Percentiles rank a stretch among this genome's conserved stretches.
Evolutionary conservation across 2,329 filamentous ascomycete species (phyloP).

Genomic region (Paramyrothecium roridum): DNA sequence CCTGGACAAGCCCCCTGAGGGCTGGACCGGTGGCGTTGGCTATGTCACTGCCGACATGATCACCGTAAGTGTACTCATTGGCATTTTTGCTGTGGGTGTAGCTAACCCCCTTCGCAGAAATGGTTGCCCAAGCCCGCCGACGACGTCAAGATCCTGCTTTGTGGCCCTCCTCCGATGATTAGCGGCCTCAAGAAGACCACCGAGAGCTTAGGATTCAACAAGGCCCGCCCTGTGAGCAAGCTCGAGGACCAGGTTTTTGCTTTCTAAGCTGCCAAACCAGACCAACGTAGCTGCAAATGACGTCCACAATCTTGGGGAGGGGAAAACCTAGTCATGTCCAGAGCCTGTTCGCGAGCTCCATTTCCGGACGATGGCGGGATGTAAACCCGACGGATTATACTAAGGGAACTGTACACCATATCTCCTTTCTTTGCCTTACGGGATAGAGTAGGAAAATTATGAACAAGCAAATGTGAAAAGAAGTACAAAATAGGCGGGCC

Average conservation of each 20-base stretch:
- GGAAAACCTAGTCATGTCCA: too few species aligned
- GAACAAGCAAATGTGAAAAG: too few species aligned
- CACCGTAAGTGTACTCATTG: slow-evolving; percentile 54
- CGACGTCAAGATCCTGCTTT: slow-evolving; percentile 92
- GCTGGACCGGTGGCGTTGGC: slow-evolving; percentile 88
- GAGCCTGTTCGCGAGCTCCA: too few species aligned
- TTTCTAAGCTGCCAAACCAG: slow-evolving; percentile 49
- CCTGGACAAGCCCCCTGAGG: slow-evolving; percentile 89
- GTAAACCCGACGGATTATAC: too few species aligned
- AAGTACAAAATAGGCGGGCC: too few species aligned
- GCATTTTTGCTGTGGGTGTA: not conserved
- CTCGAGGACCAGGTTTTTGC: slow-evolving; percentile 97
- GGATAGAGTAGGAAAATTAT: too few species aligned
- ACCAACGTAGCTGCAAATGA: not conserved
- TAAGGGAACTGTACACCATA: too few species aligned
- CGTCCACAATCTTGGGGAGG: too few species aligned
- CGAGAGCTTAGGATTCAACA: slow-evolving; percentile 83
- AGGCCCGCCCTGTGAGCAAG: slow-evolving; percentile 94
- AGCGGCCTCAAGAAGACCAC: slow-evolving; percentile 95
- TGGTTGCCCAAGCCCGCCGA: slow-evolving; percentile 76
- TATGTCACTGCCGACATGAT: slow-evolving; percentile 97
- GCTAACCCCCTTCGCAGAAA: slow-evolving; percentile 49
- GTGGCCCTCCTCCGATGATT: slow-evolving; percentile 95
- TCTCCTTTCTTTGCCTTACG: too few species aligned
- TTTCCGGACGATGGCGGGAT: too few species aligned